These are phyloP conservation scores for Penicillium canariense DNA, from an alignment of 495 filamentous ascomycete genomes.

Conservation along the genomic window DNA sequence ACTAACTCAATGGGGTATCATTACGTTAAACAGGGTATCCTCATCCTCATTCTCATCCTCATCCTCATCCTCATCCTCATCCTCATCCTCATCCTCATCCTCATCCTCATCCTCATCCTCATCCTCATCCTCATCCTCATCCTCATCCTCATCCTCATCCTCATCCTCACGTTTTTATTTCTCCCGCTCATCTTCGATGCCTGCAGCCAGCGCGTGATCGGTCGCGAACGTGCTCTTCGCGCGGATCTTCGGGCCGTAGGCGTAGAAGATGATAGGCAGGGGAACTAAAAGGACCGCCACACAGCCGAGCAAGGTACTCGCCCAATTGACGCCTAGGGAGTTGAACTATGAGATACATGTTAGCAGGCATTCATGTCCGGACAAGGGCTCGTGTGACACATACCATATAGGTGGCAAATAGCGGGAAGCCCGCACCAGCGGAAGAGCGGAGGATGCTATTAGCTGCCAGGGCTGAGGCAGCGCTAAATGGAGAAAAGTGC, in stretches of 20 bases:
- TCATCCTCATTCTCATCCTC: neutral
- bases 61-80: neutral
- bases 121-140: neutral
- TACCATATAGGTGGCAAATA: slow-evolving; percentile 73
- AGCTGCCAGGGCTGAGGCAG: slow-evolving; percentile 79
- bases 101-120: neutral
- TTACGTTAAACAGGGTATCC: neutral
- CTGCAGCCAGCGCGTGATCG: slow-evolving; percentile 17
- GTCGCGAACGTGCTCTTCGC: slow-evolving; percentile 61
- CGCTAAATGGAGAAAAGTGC: slow-evolving; percentile 36
- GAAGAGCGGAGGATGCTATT: slow-evolving; percentile 82
- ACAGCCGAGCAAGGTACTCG: slow-evolving; percentile 70
- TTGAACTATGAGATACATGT: slow-evolving; percentile 47
- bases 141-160: neutral
- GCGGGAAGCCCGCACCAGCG: slow-evolving; percentile 72
- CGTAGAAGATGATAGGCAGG: slow-evolving; percentile 70
- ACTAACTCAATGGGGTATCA: no score
- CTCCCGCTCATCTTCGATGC: slow-evolving; percentile 13
- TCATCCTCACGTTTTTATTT: neutral
- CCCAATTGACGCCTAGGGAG: slow-evolving; percentile 71
- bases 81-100: neutral
- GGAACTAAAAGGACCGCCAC: slow-evolving; percentile 65
- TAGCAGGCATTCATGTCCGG: neutral
- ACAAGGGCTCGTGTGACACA: neutral
- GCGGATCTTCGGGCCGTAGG: slow-evolving; percentile 62